Evolutionary conservation across 257 asterid species (phyloP).

Genomic region (Rubia yunnanensis): DNA sequence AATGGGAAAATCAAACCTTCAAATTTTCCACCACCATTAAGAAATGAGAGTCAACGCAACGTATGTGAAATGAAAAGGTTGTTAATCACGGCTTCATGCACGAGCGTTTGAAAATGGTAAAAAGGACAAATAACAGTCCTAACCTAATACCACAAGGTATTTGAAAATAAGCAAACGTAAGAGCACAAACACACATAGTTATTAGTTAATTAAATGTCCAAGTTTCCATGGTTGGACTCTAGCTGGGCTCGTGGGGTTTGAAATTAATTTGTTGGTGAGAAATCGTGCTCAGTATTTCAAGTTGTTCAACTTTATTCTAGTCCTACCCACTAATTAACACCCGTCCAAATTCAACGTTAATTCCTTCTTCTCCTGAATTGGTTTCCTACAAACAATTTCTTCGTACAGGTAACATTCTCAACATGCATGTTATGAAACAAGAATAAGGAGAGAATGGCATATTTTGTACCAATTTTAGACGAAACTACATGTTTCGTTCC

Average conservation of each 20-base stretch:
- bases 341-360: neutral
- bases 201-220: neutral
- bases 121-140: neutral
- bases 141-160: neutral
- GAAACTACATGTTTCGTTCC: no score
- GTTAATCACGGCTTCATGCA: neutral
- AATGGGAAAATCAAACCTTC: neutral
- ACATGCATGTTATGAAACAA: no score
- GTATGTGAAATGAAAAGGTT: neutral
- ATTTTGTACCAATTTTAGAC: no score
- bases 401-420: no score
- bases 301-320: neutral
- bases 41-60: neutral
- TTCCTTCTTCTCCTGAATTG: neutral
- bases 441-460: no score
- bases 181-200: no score
- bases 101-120: neutral
- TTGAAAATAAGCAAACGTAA: neutral
- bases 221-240: neutral
- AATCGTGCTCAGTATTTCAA: neutral
- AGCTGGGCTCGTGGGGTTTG: neutral
- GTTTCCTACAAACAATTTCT: neutral
- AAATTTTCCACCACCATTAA: neutral
- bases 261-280: neutral
- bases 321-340: neutral